phyloP scores from a whole-genome alignment of 2,329 filamentous ascomycete genomes.

The Eurotiales sp. region DNA sequence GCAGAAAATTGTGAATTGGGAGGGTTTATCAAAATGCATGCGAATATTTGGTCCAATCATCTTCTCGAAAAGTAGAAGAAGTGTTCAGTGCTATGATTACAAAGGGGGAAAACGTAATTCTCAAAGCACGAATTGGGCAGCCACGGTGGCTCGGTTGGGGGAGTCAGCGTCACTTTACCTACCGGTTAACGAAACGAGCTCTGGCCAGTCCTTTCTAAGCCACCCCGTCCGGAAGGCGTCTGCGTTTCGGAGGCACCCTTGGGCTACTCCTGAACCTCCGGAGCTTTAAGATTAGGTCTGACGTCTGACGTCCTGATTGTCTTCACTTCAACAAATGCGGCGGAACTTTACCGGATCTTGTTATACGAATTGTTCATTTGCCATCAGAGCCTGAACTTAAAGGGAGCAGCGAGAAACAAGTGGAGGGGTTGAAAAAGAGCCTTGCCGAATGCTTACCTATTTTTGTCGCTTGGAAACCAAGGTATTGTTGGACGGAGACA shows the following conservation, averaged over 20 bases:
- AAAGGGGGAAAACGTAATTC: neutral
- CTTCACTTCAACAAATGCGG: neutral
- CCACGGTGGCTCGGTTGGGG: constrained; percentile 3
- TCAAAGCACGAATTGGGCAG: constrained; percentile 6
- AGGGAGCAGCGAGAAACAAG: neutral
- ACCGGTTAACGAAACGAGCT: neutral
- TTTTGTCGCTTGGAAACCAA: constrained; percentile 4
- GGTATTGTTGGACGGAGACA: neutral
- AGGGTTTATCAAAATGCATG: constrained; percentile 5
- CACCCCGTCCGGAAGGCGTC: constrained; percentile 4
- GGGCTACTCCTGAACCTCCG: neutral
- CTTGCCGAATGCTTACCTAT: constrained; percentile 1
- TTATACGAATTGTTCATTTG: neutral
- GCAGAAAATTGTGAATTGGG: constrained; percentile 1
- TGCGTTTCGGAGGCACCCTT: neutral
- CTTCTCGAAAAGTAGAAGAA: constrained; percentile 3
- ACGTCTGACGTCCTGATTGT: neutral
- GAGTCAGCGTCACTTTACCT: constrained; percentile 5
- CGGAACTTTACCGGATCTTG: neutral
- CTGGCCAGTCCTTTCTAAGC: constrained; percentile 9
- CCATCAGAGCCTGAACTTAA: neutral
- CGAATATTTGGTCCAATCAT: constrained; percentile 5
- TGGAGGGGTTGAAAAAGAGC: neutral
- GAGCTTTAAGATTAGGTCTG: constrained; percentile 1
- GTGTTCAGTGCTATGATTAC: constrained; percentile 2